These are phyloP conservation scores for Fagus sylvatica DNA, from an alignment of 306 rosid genomes.

Conservation along the genomic window DNA sequence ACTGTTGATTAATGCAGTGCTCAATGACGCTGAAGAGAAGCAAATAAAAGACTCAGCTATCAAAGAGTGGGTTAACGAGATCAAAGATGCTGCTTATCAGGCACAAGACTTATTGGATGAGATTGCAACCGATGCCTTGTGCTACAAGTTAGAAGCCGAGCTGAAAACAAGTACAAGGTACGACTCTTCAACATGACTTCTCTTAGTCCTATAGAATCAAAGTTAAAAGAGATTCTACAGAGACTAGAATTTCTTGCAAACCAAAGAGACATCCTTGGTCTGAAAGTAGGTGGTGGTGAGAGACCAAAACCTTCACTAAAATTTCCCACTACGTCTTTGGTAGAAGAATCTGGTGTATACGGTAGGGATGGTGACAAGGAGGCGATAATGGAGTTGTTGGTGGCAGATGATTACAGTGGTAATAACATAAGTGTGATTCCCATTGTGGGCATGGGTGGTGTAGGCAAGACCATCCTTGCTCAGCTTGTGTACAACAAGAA, in stretches of 20 bases:
- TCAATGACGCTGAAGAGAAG: slow-evolving; percentile 25
- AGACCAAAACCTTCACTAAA: not conserved
- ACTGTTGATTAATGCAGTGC: not conserved
- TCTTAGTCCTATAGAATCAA: not conserved
- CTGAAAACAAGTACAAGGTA: not conserved
- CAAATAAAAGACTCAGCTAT: slow-evolving; percentile 1
- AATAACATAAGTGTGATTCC: not conserved
- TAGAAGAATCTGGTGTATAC: slow-evolving; percentile 15
- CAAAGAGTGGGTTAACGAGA: slow-evolving; percentile 14
- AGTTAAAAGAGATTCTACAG: not conserved
- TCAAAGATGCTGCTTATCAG: slow-evolving; percentile 9
- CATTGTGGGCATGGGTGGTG: slow-evolving; percentile 16
- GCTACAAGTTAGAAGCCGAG: not conserved
- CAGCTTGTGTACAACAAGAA: slow-evolving; percentile 10
- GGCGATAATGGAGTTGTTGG: not conserved
- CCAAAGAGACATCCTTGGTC: slow-evolving; percentile 14
- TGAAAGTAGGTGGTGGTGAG: not conserved
- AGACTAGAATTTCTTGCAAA: not conserved
- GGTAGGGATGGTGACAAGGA: slow-evolving; percentile 26
- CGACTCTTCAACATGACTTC: not conserved
- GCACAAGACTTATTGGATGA: slow-evolving; percentile 21
- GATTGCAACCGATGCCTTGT: not conserved
- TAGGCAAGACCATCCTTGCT: slow-evolving; percentile 22
- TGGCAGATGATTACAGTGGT: not conserved
- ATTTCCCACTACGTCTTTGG: too few relatives aligned